phyloP scores from a whole-genome alignment of 2,329 filamentous ascomycete species.

The Aspergillus sp. region DNA sequence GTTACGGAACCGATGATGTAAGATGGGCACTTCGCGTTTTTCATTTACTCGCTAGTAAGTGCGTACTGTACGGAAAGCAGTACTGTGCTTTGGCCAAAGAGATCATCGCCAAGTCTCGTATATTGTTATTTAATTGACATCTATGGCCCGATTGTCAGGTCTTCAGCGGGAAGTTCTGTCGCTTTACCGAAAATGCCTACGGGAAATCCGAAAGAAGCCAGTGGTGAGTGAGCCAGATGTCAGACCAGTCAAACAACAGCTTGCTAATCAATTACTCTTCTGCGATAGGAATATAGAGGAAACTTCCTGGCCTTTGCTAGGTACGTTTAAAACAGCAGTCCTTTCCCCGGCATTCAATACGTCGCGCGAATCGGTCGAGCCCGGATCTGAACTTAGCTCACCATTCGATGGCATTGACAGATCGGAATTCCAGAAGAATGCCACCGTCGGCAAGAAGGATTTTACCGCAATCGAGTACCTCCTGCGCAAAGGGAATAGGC shows the following conservation, averaged over 20 bases:
- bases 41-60: background rate
- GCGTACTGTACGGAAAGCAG: too few species aligned
- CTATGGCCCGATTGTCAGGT: conserved; percentile 57
- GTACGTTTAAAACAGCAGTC: conserved; percentile 18
- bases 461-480: conserved; percentile 81
- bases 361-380: background rate
- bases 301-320: conserved; percentile 37
- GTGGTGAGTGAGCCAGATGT: conserved; percentile 42
- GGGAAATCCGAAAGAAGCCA: conserved; percentile 74
- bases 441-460: conserved; percentile 67
- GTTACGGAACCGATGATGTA: conserved; percentile 4
- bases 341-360: background rate
- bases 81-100: too few species aligned
- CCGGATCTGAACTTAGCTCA: conserved; percentile 3
- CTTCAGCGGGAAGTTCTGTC: conserved; percentile 82
- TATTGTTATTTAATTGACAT: background rate
- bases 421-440: conserved; percentile 66
- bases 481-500: conserved; percentile 68
- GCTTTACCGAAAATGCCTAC: conserved; percentile 78
- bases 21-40: background rate
- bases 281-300: conserved; percentile 29
- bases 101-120: background rate
- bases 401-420: conserved; percentile 34
- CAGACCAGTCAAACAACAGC: background rate
- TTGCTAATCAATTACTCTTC: background rate